Conservation (phyloP, 768 basidiomycete genomes). For the Rhizopogon salebrosus region DNA sequence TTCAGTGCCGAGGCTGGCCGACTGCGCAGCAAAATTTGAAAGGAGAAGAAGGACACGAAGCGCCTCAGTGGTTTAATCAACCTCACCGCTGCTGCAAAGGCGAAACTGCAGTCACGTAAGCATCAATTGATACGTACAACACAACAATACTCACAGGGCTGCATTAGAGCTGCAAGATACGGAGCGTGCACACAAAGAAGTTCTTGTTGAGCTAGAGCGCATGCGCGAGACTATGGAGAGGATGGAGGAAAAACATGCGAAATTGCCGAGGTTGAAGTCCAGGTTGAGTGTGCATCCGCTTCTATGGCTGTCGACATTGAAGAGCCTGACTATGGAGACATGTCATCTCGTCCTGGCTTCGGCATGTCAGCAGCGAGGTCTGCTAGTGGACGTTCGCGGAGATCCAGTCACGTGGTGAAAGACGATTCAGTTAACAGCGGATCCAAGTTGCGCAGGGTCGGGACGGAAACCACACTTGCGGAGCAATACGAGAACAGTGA, state of each 20-base stretch:
- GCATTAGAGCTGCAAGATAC: constrained; percentile 77
- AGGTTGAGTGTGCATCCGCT: constrained; percentile 81
- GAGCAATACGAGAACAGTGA: constrained; percentile 52
- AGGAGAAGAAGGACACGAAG: constrained; percentile 86
- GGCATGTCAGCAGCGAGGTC: constrained; percentile 54
- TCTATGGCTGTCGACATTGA: constrained; percentile 77
- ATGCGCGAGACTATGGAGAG: constrained; percentile 84
- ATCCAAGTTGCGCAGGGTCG: constrained; percentile 60
- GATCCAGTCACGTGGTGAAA: constrained; percentile 55
- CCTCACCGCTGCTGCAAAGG: constrained; percentile 73
- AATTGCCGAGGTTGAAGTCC: constrained; percentile 88
- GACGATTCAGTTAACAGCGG: constrained; percentile 19
- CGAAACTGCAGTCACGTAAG: constrained; percentile 74
- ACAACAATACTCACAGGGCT: background rate
- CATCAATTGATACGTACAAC: constrained; percentile 10
- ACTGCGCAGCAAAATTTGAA: constrained; percentile 81
- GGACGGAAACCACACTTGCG: constrained; percentile 76
- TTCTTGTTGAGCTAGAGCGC: constrained; percentile 70
- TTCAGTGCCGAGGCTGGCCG: constrained; percentile 83
- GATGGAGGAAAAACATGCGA: constrained; percentile 83
- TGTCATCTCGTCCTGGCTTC: constrained; percentile 62
- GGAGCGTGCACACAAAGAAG: constrained; percentile 75
- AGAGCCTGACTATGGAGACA: constrained; percentile 65
- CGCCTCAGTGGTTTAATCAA: constrained; percentile 75
- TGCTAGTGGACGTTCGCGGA: constrained; percentile 49